Percentiles rank a stretch among this genome's conserved stretches.
Conservation (phyloP, 1,284 basidiomycete species). For the Trametes polyzona region DNA sequence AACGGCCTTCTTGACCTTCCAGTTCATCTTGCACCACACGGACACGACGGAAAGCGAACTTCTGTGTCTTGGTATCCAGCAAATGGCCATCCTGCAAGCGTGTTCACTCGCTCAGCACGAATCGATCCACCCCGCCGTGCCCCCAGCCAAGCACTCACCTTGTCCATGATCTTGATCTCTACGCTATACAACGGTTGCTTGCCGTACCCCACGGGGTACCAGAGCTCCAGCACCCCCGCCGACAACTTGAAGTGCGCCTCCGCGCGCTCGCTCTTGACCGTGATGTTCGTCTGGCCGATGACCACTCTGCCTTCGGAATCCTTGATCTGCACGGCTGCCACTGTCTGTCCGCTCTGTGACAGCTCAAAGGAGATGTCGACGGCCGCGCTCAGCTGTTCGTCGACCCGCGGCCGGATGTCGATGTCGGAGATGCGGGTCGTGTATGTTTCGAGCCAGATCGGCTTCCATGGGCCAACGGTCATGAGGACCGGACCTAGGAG, state of each 20-base stretch:
- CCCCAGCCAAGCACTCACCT: conserved; percentile 38
- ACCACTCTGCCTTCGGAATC: conserved; percentile 49
- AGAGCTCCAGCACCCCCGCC: conserved; percentile 65
- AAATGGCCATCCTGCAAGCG: conserved; percentile 47
- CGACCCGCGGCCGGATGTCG: conserved; percentile 58
- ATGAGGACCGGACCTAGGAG: conserved; percentile 69
- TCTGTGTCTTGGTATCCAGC: conserved; percentile 56
- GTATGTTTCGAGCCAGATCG: conserved; percentile 73
- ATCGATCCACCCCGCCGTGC: not conserved
- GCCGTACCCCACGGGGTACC: conserved; percentile 88
- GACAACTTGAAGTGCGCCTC: conserved; percentile 55
- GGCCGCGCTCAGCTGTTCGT: conserved; percentile 53
- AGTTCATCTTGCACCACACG: conserved; percentile 78
- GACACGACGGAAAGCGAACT: conserved; percentile 77
- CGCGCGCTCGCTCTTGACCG: conserved; percentile 43
- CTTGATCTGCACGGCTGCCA: conserved; percentile 52
- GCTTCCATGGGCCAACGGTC: conserved; percentile 82
- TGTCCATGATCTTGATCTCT: conserved; percentile 53
- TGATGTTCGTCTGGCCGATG: conserved; percentile 41
- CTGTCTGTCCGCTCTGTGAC: conserved; percentile 41
- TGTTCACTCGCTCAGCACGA: not conserved
- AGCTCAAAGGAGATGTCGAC: conserved; percentile 52
- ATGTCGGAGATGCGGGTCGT: conserved; percentile 64
- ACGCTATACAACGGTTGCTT: conserved; percentile 76
- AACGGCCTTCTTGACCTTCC: conserved; percentile 70